Evolutionary conservation across 768 basidiomycete genomes (phyloP).

Genomic region (Hortiboletus flavorubellus): DNA sequence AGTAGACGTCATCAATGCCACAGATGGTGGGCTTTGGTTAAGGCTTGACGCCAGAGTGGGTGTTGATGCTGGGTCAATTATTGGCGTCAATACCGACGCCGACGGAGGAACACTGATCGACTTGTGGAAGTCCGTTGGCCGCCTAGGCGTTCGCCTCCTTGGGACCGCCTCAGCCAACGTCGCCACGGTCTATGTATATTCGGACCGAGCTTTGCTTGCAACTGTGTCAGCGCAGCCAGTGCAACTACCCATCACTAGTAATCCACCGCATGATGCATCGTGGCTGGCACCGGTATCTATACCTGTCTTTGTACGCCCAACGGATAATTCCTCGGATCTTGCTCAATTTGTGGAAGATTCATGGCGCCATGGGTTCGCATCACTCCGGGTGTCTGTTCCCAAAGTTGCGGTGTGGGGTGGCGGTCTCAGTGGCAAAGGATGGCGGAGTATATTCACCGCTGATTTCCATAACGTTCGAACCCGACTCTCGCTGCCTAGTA

Average conservation of each 20-base stretch:
- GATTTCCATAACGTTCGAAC: conserved; percentile 45
- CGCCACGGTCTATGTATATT: conserved; percentile 47
- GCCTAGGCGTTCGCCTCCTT: conserved; percentile 59
- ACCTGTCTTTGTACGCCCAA: conserved; percentile 51
- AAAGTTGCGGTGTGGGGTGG: conserved; percentile 53
- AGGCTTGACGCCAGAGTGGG: conserved; percentile 56
- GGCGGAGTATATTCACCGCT: conserved; percentile 41
- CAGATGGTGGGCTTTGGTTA: conserved; percentile 60
- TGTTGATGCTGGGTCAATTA: conserved; percentile 60
- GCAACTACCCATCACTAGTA: conserved; percentile 48
- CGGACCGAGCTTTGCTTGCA: conserved; percentile 42
- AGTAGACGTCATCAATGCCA: conserved; percentile 60
- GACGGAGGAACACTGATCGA: conserved; percentile 43
- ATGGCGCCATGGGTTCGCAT: conserved; percentile 53
- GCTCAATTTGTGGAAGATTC: conserved; percentile 51
- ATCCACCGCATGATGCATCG: conserved; percentile 37
- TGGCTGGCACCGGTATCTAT: conserved; percentile 60
- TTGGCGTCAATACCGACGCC: conserved; percentile 49
- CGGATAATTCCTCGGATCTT: conserved; percentile 47
- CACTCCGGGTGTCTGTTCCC: conserved; percentile 42
- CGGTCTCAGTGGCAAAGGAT: conserved; percentile 37
- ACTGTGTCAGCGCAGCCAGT: conserved; percentile 47
- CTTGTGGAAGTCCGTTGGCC: conserved; percentile 64
- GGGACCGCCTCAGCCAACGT: conserved; percentile 55
- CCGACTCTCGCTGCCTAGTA: conserved; percentile 51